phyloP scores from a whole-genome alignment of 805 yeast species.

The Allodekkera sacchari region DNA sequence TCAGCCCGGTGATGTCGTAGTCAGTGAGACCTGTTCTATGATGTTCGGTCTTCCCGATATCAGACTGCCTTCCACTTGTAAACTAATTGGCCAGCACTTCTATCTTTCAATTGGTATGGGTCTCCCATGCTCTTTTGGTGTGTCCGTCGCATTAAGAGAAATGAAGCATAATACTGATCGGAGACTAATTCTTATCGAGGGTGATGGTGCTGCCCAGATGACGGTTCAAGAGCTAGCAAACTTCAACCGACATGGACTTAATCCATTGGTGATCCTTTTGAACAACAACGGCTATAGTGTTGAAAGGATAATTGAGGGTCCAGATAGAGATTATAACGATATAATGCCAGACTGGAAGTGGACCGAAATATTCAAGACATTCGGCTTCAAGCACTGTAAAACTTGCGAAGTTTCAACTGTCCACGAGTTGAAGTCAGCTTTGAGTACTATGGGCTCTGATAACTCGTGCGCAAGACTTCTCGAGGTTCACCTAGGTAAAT shows the following conservation, averaged over 20 bases:
- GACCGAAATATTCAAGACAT: slow-evolving; percentile 56
- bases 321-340: slow-evolving; percentile 70
- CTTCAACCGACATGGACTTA: slow-evolving; percentile 37
- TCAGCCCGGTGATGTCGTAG: slow-evolving; percentile 57
- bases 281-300: slow-evolving; percentile 88
- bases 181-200: slow-evolving; percentile 68
- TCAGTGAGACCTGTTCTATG: slow-evolving; percentile 78
- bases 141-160: slow-evolving; percentile 64
- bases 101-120: slow-evolving; percentile 87
- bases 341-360: slow-evolving; percentile 78
- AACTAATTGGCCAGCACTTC: slow-evolving; percentile 57
- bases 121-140: slow-evolving; percentile 79
- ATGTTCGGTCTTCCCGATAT: slow-evolving; percentile 71
- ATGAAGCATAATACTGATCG: slow-evolving; percentile 22
- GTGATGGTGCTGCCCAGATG: slow-evolving; percentile 95
- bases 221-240: slow-evolving; percentile 63
- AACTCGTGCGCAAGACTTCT: slow-evolving; percentile 30
- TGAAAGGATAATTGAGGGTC: slow-evolving; percentile 80
- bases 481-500: slow-evolving; percentile 50
- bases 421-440: slow-evolving; percentile 29
- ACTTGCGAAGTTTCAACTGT: slow-evolving; percentile 28
- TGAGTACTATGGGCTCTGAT: slow-evolving; percentile 25
- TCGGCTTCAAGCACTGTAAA: slow-evolving; percentile 40
- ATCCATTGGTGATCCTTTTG: slow-evolving; percentile 64
- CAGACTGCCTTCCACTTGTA: slow-evolving; percentile 45